A percentile compares a stretch with the other conserved stretches of the same genome.
These are phyloP conservation scores for Microdochium bolleyi DNA, from an alignment of 2,329 filamentous ascomycete species.

Conservation along the genomic window DNA sequence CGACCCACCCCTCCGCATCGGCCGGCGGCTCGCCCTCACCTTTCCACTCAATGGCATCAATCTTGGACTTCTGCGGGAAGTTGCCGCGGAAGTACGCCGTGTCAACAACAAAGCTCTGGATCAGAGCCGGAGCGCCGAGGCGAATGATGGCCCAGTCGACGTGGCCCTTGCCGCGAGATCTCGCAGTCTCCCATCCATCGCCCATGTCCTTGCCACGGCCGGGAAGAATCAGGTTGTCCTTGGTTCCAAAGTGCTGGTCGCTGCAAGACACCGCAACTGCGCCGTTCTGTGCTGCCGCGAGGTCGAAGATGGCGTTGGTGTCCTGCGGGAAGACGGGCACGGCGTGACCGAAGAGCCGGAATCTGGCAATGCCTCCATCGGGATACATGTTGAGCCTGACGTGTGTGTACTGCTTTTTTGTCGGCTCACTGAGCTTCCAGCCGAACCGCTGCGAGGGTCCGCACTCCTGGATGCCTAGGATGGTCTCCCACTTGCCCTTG, in stretches of 20 bases:
- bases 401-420: conserved; percentile 66
- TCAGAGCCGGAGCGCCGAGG: conserved; percentile 57
- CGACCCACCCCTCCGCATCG: conserved; percentile 54
- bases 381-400: conserved; percentile 79
- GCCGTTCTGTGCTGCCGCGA: conserved; percentile 72
- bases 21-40: conserved; percentile 44
- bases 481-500: conserved; percentile 61
- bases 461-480: conserved; percentile 62
- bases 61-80: conserved; percentile 68
- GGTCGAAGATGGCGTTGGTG: conserved; percentile 58
- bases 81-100: conserved; percentile 81
- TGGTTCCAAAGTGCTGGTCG: conserved; percentile 79
- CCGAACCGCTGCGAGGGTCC: conserved; percentile 66
- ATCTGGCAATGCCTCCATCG: conserved; percentile 75
- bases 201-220: conserved; percentile 79
- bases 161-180: conserved; percentile 63
- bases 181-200: conserved; percentile 79
- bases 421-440: conserved; percentile 57
- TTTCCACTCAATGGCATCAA: conserved; percentile 53
- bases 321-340: conserved; percentile 69
- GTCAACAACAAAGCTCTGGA: conserved; percentile 65
- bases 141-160: conserved; percentile 75
- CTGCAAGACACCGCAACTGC: conserved; percentile 68
- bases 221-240: conserved; percentile 72
- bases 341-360: conserved; percentile 68